Evolutionary conservation across 768 basidiomycete genomes (phyloP).

Genomic region (Clathrus columnatus): DNA sequence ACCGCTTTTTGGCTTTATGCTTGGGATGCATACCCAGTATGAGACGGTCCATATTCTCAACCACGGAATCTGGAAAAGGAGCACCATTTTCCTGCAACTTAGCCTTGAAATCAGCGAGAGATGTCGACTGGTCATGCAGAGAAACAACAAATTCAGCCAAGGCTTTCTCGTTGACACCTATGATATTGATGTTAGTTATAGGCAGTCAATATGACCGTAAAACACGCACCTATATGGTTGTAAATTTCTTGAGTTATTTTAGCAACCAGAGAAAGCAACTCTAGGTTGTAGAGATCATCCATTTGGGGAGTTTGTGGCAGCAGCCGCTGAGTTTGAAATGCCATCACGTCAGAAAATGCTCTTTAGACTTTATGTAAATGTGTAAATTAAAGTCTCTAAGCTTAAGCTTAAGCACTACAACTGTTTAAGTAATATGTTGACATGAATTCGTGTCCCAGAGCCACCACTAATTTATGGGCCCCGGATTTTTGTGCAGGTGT

Average conservation of each 20-base stretch:
- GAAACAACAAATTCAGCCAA: slow-evolving; percentile 92
- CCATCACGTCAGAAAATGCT: too few relatives aligned
- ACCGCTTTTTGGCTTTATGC: slow-evolving; percentile 68
- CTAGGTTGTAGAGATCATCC: slow-evolving; percentile 86
- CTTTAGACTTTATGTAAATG: too few relatives aligned
- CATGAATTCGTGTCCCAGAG: too few relatives aligned
- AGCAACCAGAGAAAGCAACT: slow-evolving; percentile 82
- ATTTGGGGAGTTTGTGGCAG: neutral
- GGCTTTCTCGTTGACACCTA: slow-evolving; percentile 79
- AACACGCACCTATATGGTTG: slow-evolving; percentile 51
- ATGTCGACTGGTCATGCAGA: slow-evolving; percentile 78
- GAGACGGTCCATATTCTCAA: slow-evolving; percentile 90
- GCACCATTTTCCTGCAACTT: slow-evolving; percentile 72
- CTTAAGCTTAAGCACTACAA: too few relatives aligned
- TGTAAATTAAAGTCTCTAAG: too few relatives aligned
- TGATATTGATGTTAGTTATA: slow-evolving; percentile 11
- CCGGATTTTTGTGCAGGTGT: too few relatives aligned
- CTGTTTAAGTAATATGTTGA: too few relatives aligned
- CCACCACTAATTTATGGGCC: too few relatives aligned
- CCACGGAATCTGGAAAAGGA: slow-evolving; percentile 81
- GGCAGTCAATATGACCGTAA: neutral
- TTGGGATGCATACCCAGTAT: slow-evolving; percentile 94
- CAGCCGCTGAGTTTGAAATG: too few relatives aligned
- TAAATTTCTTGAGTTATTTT: slow-evolving; percentile 90
- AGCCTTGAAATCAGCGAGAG: slow-evolving; percentile 69